These are phyloP conservation scores for Diaporthe sp. DNA, from an alignment of 2,329 filamentous ascomycete genomes.

Conservation along the genomic window DNA sequence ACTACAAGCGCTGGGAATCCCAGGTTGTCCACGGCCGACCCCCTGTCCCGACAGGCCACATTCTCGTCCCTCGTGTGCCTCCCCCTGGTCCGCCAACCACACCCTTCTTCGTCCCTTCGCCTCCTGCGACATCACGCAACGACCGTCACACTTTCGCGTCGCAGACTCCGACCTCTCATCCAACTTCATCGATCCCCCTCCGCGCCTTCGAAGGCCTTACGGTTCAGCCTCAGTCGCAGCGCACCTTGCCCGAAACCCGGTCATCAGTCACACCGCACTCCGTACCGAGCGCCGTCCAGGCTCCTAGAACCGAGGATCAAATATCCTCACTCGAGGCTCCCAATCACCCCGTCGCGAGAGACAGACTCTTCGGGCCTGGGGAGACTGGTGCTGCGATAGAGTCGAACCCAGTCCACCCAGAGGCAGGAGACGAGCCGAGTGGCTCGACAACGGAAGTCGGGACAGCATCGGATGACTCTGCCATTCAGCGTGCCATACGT, in stretches of 20 bases:
- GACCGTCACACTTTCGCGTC: neutral
- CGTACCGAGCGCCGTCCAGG: neutral
- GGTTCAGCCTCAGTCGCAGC: neutral
- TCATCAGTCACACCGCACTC: neutral
- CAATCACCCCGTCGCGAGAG: neutral
- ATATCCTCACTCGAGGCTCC: neutral
- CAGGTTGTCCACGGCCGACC: slow-evolving; percentile 5
- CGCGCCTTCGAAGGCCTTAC: neutral
- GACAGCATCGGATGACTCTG: slow-evolving; percentile 2
- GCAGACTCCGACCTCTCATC: neutral
- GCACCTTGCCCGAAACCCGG: neutral
- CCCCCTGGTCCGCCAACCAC: slow-evolving; percentile 10
- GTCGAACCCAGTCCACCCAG: slow-evolving; percentile 6
- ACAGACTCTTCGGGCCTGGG: neutral
- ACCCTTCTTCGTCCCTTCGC: slow-evolving; percentile 16
- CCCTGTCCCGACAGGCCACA: slow-evolving; percentile 9
- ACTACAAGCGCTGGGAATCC: slow-evolving; percentile 22
- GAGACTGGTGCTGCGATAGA: slow-evolving; percentile 28
- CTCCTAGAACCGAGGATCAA: neutral
- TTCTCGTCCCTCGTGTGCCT: slow-evolving; percentile 19
- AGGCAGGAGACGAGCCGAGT: neutral
- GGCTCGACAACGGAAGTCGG: neutral
- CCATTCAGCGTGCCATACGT: slow-evolving; percentile 2
- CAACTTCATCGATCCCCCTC: neutral
- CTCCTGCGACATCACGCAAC: neutral